Evolutionary conservation across 768 basidiomycete genomes (phyloP), one percentile per base, ranked within the genome.

Genomic region (Naganishia friedmannii): DNA sequence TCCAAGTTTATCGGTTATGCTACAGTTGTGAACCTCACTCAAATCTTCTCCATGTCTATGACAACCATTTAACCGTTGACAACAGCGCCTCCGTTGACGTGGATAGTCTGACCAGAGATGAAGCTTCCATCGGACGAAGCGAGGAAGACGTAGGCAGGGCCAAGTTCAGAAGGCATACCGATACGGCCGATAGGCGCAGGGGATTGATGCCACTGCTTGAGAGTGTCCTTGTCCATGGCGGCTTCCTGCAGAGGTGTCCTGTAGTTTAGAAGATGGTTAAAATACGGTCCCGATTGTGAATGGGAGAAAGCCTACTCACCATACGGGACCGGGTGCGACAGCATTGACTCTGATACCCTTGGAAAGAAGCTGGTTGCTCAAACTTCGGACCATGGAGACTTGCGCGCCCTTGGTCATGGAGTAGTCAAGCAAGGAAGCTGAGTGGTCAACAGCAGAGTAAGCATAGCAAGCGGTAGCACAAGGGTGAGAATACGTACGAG

Each of bases 341-440:
- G 67, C 67, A 70, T 85, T 85, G 56, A 85, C 84, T 39, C 86
- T 78, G 67, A 86, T 84, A 6, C 82, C 83, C 75, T 83, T 85
- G 66, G 83, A 83, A 42, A 86, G 82, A 46, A 86, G 81, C 75
- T 86, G 84, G 76, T 86, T 86, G 67, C 82, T 83, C 68, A 86
- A 77, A 0, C 83, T 84, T 31, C 86, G 78, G 60, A 83, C 83
- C 76, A 86, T 85, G 17, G 76, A 82, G 63, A 86, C 80, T 70
- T 86, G 84, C 10, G 85, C 84, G 13, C 86, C 86, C 76, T 86
- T 86, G 39, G 86, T 86, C 19, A 85, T 78, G 23, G 85, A 85
- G 77, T 86, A 86, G 78, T 86, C 86, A 46, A 86, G 75, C 37
- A 87, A 80, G 70, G 84, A 42, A 17, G 55, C 19, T 23, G 37